A percentile compares a stretch with the other conserved stretches of the same genome.
These are phyloP conservation scores for Exutisphaerella laricina DNA, from an alignment of 2,329 filamentous ascomycete genomes.

Conservation along the genomic window DNA sequence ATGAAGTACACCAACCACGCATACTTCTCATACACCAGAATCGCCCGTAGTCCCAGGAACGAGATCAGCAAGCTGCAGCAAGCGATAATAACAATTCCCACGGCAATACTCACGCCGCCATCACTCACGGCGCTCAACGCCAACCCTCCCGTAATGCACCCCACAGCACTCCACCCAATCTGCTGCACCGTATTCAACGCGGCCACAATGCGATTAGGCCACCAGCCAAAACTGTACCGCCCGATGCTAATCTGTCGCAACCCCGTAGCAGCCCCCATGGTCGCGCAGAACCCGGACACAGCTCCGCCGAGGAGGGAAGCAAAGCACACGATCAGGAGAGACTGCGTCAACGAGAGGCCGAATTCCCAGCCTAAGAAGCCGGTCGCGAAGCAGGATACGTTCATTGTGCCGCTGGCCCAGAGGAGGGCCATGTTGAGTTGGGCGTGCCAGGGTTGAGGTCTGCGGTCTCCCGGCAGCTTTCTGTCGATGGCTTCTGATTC, in stretches of 20 bases:
- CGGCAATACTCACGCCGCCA: conserved; percentile 40
- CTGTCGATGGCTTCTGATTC: conserved; percentile 47
- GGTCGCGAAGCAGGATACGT: conserved; percentile 33
- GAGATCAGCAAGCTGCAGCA: conserved; percentile 35
- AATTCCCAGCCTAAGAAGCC: conserved; percentile 47
- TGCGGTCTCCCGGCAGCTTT: conserved; percentile 41
- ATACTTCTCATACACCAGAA: conserved; percentile 46
- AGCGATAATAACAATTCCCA: conserved; percentile 42
- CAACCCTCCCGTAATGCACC: conserved; percentile 41
- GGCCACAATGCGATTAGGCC: conserved; percentile 45
- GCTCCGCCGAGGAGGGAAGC: conserved; percentile 31
- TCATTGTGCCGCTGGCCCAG: conserved; percentile 35
- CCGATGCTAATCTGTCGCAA: conserved; percentile 43
- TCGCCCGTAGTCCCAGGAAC: conserved; percentile 40
- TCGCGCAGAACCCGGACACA: conserved; percentile 32
- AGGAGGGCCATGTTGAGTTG: conserved; percentile 32
- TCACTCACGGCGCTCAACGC: conserved; percentile 39
- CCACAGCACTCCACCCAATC: conserved; percentile 40
- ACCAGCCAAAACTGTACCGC: conserved; percentile 49
- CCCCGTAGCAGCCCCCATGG: conserved; percentile 32
- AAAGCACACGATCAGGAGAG: conserved; percentile 30
- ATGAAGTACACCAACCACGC: conserved; percentile 46
- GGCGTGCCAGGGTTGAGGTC: conserved; percentile 37
- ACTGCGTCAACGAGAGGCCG: conserved; percentile 42
- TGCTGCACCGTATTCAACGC: conserved; percentile 45